A percentile compares a stretch with the other conserved stretches of the same genome.
These are phyloP conservation scores for Phalaenopsis hybrid DNA, from an alignment of 116 monocot genomes.

Conservation along the genomic window DNA sequence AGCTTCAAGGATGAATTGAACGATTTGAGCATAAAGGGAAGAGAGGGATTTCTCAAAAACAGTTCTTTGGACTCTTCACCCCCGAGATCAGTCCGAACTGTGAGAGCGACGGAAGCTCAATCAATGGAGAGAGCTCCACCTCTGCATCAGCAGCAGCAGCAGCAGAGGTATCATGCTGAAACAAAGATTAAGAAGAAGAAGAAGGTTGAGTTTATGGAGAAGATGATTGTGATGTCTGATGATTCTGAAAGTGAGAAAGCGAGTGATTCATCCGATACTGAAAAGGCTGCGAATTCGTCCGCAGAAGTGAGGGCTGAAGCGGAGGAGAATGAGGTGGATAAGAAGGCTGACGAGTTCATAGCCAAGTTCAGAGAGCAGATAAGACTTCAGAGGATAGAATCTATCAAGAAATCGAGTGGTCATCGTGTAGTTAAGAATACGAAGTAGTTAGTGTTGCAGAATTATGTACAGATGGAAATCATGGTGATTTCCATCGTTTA, in stretches of 20 bases:
- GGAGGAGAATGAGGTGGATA: conserved; percentile 72
- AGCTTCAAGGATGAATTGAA: conserved; percentile 42
- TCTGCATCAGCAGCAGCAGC: too few species aligned
- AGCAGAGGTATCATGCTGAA: neutral
- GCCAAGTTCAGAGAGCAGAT: conserved; percentile 92
- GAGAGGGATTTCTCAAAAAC: neutral
- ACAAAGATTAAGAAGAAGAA: conserved; percentile 10
- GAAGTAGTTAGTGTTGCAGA: neutral
- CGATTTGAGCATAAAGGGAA: conserved; percentile 16
- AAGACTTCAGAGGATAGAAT: conserved; percentile 61
- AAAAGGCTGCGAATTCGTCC: conserved; percentile 7
- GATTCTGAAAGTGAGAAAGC: conserved; percentile 23
- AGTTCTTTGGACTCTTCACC: neutral
- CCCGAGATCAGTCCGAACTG: neutral
- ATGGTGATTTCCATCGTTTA: neutral
- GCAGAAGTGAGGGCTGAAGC: conserved; percentile 14
- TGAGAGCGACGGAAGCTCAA: too few species aligned
- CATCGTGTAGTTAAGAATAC: conserved; percentile 16
- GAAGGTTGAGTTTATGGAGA: conserved; percentile 18
- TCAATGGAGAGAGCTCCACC: neutral
- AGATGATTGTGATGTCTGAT: conserved; percentile 17
- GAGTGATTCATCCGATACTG: conserved; percentile 5
- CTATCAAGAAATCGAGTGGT: conserved; percentile 33
- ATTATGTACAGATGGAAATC: neutral
- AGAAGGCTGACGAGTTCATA: conserved; percentile 92